Percentiles rank a stretch among this genome's conserved stretches.
These are phyloP conservation scores for Gigaspora rosea DNA, from an alignment of 192 early-diverging fungal genomes.

Conservation along the genomic window DNA sequence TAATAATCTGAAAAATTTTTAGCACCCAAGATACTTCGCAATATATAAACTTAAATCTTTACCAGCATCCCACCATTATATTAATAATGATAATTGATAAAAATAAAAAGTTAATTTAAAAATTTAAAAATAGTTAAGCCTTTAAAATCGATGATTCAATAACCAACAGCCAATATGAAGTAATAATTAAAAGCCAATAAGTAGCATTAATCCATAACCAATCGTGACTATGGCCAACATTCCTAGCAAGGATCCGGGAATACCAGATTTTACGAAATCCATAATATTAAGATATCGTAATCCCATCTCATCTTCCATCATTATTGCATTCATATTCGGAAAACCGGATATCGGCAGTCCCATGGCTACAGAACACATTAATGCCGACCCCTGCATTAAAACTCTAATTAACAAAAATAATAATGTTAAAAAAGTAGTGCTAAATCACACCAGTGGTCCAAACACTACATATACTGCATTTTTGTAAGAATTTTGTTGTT, in stretches of 20 bases:
- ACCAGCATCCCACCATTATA: too few species aligned
- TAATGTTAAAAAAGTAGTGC: too few species aligned
- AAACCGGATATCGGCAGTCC: slow-evolving; percentile 91
- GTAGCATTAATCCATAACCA: slow-evolving; percentile 74
- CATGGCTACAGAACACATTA: slow-evolving; percentile 91
- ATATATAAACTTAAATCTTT: too few species aligned
- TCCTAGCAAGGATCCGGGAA: slow-evolving; percentile 73
- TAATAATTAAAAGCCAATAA: slow-evolving; percentile 54
- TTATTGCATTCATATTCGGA: slow-evolving; percentile 97
- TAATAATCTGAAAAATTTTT: too few species aligned
- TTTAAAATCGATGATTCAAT: too few species aligned
- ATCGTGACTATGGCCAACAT: slow-evolving; percentile 70
- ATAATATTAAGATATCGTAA: slow-evolving; percentile 75
- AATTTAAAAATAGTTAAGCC: too few species aligned
- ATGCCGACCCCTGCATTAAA: slow-evolving; percentile 56
- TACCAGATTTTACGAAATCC: slow-evolving; percentile 85
- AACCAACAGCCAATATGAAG: too few species aligned
- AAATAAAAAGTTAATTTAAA: too few species aligned
- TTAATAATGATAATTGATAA: too few species aligned
- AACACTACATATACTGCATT: background rate
- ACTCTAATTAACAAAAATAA: background rate
- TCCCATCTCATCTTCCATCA: slow-evolving; percentile 86
- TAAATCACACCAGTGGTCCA: too few species aligned
- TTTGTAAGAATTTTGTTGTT: background rate
- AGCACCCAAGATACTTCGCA: too few species aligned